Evolutionary conservation across 306 rosid species (phyloP).

Genomic region (Ormosia emarginata): DNA sequence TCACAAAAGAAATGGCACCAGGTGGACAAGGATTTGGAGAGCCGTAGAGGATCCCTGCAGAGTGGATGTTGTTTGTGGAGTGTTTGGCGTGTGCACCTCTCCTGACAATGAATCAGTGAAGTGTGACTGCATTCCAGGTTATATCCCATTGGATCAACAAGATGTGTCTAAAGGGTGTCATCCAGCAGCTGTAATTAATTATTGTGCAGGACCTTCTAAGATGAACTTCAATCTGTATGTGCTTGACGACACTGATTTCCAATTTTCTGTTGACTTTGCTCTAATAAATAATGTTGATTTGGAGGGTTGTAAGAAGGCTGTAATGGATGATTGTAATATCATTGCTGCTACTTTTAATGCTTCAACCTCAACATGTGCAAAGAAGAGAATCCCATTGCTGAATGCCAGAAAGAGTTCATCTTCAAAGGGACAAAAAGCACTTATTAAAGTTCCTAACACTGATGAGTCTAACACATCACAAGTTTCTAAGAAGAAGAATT

Average conservation of each 20-base stretch:
- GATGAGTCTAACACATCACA: neutral
- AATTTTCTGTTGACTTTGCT: neutral
- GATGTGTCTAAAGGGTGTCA: constrained; percentile 29
- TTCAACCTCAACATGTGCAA: constrained; percentile 16
- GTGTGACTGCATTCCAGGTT: constrained; percentile 27
- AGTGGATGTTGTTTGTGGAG: constrained; percentile 25
- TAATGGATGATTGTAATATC: constrained; percentile 28
- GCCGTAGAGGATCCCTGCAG: constrained; percentile 20
- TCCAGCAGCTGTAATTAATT: neutral
- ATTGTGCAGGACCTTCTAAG: constrained; percentile 2
- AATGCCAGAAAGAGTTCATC: constrained; percentile 37
- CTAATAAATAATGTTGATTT: neutral
- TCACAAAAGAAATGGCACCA: constrained; percentile 21
- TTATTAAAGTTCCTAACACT: constrained; percentile 5
- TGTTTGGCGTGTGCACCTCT: constrained; percentile 29
- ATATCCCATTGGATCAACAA: neutral
- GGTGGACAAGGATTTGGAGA: constrained; percentile 37
- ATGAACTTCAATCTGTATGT: constrained; percentile 14
- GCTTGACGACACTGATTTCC: constrained; percentile 32
- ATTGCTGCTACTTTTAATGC: constrained; percentile 26
- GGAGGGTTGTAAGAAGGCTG: constrained; percentile 28
- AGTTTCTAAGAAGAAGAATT: neutral
- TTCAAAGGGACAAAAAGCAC: constrained; percentile 23
- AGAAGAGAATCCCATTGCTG: constrained; percentile 33
- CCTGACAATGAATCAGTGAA: constrained; percentile 22